Evolutionary conservation across 108 stramenopile genomes (phyloP).

Genomic region (Aurantiochytrium sp.): DNA sequence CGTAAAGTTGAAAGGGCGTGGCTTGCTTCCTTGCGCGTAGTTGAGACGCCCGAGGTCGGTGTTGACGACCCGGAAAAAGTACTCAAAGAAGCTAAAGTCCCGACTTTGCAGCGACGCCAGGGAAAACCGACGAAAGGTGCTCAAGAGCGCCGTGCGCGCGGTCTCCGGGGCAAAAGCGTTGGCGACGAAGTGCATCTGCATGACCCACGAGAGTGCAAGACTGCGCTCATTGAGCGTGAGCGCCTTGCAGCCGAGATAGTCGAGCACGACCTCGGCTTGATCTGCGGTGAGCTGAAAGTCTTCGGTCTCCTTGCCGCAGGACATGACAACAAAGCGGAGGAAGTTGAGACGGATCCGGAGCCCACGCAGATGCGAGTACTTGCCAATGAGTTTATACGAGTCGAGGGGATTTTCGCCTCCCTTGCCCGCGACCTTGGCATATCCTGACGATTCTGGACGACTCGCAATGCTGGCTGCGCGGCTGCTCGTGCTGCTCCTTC

Average conservation of each 20-base stretch:
- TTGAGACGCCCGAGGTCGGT: not conserved
- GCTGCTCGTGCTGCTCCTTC: no score
- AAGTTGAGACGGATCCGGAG: not conserved
- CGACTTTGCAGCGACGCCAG: not conserved
- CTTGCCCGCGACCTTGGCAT: not conserved
- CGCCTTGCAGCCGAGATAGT: not conserved
- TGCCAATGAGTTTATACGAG: constrained; percentile 17
- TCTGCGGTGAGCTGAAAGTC: not conserved
- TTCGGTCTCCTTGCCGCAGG: not conserved
- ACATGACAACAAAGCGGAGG: constrained; percentile 21
- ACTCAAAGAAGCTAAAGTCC: not conserved
- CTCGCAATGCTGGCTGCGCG: no score
- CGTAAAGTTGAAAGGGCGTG: not conserved
- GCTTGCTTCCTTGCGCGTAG: not conserved
- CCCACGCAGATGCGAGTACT: constrained; percentile 19
- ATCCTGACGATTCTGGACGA: no score
- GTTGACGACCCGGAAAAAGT: constrained; percentile 21
- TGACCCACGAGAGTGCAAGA: not conserved
- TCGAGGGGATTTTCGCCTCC: not conserved
- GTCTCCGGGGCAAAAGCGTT: not conserved
- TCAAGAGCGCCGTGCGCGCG: not conserved
- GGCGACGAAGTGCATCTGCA: constrained; percentile 16
- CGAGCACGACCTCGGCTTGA: not conserved
- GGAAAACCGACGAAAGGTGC: not conserved
- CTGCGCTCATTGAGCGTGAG: not conserved